Base-by-base conservation (phyloP, 2,329 filamentous ascomycete genomes). In the Cladophialophora chaetospira region DNA sequence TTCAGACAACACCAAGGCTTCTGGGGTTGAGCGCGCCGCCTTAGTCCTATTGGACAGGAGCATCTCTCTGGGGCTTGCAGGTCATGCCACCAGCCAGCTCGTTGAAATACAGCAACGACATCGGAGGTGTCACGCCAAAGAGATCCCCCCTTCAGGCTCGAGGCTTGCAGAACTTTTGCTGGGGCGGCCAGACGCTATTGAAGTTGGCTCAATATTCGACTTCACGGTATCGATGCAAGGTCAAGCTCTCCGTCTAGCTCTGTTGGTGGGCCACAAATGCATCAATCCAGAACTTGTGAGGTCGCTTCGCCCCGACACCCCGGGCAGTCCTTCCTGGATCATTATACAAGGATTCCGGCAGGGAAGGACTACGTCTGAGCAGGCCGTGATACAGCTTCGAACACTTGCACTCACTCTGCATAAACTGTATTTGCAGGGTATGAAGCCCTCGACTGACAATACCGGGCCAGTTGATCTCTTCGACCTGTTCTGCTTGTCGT, bases 361-460 rank as follows among this genome's bases (percentile, higher is more conserved):
- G 2, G 69, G 70, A 4, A 62, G 57, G n/a, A 52, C 77, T 4
- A 55, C 67, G 3, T 66, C 66, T 23, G 73, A 75, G 33, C 75
- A 75, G 55, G 72, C 73, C 23, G 73, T 73, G 10, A 62, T 72
- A 17, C 75, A 79, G 56, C 65, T 79, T n/a, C 73, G 77, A 53
- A 63, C 73, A 2, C 66, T 77, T 4, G 74, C 77, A 1, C 75
- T 74, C 54, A 71, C 67, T 2, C 57, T 78, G 10, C 49, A 60
- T 9, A 65, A 61, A 45, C 40, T 67, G 23, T 62, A 61, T 43
- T 35, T 57, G 3, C 25, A 46, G 15, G 52, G 51, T 13, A 48
- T 47, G 3, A 59, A 55, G 33, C 45, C 53, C 28, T 26, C 31
- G 10, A 5, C 15, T 11, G 42, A 45, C 10, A 40, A 40, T 13